Evolutionary conservation across 1,139 yeast species (phyloP), one percentile per base, ranked within the genome.

Genomic region (Hemisphaericaspora subhashii): DNA sequence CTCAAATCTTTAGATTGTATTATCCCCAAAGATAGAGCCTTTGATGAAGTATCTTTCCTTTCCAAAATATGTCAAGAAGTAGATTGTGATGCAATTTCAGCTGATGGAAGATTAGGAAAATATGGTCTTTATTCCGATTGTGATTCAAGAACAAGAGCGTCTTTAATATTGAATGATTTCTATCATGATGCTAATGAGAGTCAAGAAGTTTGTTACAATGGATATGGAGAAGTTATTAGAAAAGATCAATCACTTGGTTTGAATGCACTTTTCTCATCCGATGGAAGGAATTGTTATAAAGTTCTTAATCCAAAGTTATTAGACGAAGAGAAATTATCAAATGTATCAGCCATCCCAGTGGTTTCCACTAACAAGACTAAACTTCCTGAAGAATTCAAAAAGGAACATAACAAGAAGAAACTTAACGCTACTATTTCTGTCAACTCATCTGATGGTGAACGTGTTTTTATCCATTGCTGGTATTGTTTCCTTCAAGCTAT

Each of bases 71-170:
- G 88, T 50, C 58, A 68, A 11, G 51, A 62, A 25, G 64, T 72
- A 6, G 74, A 78, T 44, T 83, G 90, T 53, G 56, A 64, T 12
- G 77, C 73, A 6, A 71, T 83, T 26, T 53, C 42, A 13, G 68
- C 71, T 4, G 68, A 79, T 55, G 82, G 83, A 1, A 48, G 53
- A 8, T 43, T 45, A 2, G 87, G 86, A 0, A 42, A 41, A 2
- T 83, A 81, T 53, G 89, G 89, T 1, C 55, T 57, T n/a, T 78
- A 64, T 53, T 72, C 86, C 1, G 78, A 71, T 43, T 83, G 89
- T 51, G 54, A 74, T 12, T 50, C 69, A 4, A 57, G 59, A 11
- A 83, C 80, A 48, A 73, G 73, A 48, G 61, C 79, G 1, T 75
- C 85, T 0, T 72, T 69, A 47, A 76, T 75, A 16, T 58, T 81